A percentile compares a stretch with the other conserved stretches of the same genome.
phyloP scores from a whole-genome alignment of 805 yeast species.

The Blastobotrys terrestris region DNA sequence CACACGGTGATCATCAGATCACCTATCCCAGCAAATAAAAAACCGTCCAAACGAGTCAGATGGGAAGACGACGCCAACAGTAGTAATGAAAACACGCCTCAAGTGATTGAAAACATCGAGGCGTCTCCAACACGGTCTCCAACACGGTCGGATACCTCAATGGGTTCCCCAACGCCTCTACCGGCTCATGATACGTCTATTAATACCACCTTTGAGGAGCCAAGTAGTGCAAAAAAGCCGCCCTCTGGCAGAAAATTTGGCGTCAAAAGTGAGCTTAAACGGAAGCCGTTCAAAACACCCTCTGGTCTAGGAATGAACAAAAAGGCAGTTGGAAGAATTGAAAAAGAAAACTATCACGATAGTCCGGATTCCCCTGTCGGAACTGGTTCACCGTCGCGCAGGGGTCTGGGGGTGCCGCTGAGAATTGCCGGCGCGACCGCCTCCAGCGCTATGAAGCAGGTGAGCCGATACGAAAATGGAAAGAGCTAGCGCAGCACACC shows the following conservation, averaged over 20 bases:
- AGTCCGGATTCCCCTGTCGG: not conserved
- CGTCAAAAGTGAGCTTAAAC: slow-evolving; percentile 13
- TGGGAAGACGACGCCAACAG: slow-evolving; percentile 20
- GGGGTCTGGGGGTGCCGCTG: slow-evolving; percentile 5
- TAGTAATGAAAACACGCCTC: not conserved
- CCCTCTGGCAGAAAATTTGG: slow-evolving; percentile 8
- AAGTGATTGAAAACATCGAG: not conserved
- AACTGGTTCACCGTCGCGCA: not conserved
- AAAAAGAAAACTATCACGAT: slow-evolving; percentile 12
- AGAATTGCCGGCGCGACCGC: slow-evolving; percentile 9
- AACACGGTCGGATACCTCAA: not conserved
- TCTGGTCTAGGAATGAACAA: slow-evolving; percentile 14
- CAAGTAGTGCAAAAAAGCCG: not conserved
- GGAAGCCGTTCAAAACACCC: slow-evolving; percentile 6
- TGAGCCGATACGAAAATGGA: not conserved
- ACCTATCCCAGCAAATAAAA: slow-evolving; percentile 12
- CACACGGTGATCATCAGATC: slow-evolving; percentile 10
- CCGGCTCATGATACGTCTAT: not conserved
- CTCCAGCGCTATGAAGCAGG: slow-evolving; percentile 4
- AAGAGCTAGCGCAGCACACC: slow-evolving; percentile 5
- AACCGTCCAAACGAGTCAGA: slow-evolving; percentile 21
- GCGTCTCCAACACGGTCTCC: not conserved
- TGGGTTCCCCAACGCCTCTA: not conserved
- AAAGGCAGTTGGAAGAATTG: slow-evolving; percentile 9
- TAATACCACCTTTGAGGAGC: not conserved